Percentiles rank a stretch among this genome's conserved stretches.
Conservation (phyloP, 1,284 basidiomycete genomes). For the Irpex sp. region DNA sequence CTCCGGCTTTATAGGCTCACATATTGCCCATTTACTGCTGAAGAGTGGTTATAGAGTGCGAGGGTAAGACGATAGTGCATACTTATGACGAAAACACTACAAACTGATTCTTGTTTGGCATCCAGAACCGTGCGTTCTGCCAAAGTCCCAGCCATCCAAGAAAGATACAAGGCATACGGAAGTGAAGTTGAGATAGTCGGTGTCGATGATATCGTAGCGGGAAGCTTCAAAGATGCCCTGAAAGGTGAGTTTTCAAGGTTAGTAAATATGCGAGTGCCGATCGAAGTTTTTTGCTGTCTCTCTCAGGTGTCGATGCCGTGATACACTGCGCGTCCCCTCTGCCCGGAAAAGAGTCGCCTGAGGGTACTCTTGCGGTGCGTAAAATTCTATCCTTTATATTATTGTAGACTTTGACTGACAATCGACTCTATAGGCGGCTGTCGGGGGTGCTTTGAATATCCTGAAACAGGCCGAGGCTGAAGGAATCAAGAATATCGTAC, state of each 20-base stretch:
- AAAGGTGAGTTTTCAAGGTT: constrained; percentile 16
- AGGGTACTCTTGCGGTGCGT: constrained; percentile 14
- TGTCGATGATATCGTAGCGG: constrained; percentile 20
- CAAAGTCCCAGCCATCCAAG: constrained; percentile 12
- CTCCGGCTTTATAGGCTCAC: constrained; percentile 24
- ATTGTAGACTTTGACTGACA: neutral
- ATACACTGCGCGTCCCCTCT: constrained; percentile 22
- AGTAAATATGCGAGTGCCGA: neutral
- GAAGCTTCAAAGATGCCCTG: constrained; percentile 21
- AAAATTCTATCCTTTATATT: neutral
- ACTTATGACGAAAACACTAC: neutral
- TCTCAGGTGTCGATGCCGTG: constrained; percentile 19
- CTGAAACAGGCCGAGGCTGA: constrained; percentile 25
- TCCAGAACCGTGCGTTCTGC: constrained; percentile 13
- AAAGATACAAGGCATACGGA: constrained; percentile 13
- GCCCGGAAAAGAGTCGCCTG: constrained; percentile 10
- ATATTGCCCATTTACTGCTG: constrained; percentile 23
- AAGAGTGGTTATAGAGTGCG: constrained; percentile 24
- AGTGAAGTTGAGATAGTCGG: constrained; percentile 18
- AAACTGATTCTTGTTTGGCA: neutral
- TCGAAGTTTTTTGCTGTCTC: neutral
- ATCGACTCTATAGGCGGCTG: constrained; percentile 18
- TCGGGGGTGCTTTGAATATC: constrained; percentile 26
- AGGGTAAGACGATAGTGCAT: constrained; percentile 16
- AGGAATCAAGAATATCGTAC: constrained; percentile 26